Conservation (phyloP, 805 yeast genomes). For the Geotrichum ghanense region DNA sequence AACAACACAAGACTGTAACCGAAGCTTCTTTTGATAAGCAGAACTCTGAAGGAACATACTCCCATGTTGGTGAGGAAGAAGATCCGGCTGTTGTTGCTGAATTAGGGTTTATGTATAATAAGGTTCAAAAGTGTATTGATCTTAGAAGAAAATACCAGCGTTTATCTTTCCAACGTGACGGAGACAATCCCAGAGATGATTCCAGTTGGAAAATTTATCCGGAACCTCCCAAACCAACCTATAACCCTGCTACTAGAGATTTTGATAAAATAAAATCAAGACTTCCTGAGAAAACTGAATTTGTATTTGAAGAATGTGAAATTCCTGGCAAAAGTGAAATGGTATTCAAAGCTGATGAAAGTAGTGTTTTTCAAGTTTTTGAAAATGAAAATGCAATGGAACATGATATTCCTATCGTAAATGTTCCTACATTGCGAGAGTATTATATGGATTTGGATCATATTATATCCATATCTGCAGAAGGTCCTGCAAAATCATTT, state of each 20-base stretch:
- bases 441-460: constrained; percentile 75
- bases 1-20: no score
- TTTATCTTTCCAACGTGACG: constrained; percentile 54
- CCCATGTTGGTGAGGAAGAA: constrained; percentile 11
- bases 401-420: constrained; percentile 31
- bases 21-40: not conserved
- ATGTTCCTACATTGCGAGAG: constrained; percentile 68
- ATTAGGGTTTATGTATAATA: constrained; percentile 25
- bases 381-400: constrained; percentile 17
- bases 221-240: constrained; percentile 84
- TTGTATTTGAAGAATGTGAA: constrained; percentile 43
- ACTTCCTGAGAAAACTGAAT: constrained; percentile 35
- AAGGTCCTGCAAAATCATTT: constrained; percentile 94
- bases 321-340: constrained; percentile 43
- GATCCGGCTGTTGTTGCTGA: constrained; percentile 26
- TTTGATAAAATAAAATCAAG: constrained; percentile 27
- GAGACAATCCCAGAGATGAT: constrained; percentile 75
- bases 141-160: constrained; percentile 67
- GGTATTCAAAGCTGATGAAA: constrained; percentile 39
- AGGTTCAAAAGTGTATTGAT: constrained; percentile 43
- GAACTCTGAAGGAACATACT: not conserved
- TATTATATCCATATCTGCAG: constrained; percentile 65
- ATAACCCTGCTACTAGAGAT: constrained; percentile 51
- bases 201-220: constrained; percentile 78
- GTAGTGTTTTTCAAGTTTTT: constrained; percentile 61